These are phyloP conservation scores for Vitis vinifera DNA, from an alignment of 164 flowering plant species.

Conservation along the genomic window ASM3070453v1 NC_081811.1:28059001-28059500, in stretches of 20 bases:
- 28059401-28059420: neutral
- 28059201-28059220: slow-evolving; percentile 96
- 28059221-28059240: slow-evolving; percentile 99
- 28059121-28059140: slow-evolving; percentile 96
- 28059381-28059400: neutral
- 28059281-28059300: neutral
- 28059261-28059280: slow-evolving; percentile 4
- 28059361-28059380: neutral
- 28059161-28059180: slow-evolving; percentile 87
- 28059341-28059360: neutral
- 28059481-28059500: slow-evolving; percentile 99
- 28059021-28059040: slow-evolving; percentile 69
- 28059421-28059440: slow-evolving; percentile 68
- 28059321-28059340: neutral
- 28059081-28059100: slow-evolving; percentile 89
- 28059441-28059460: slow-evolving; percentile 98
- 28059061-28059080: slow-evolving; percentile 79
- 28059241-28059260: slow-evolving; percentile 11
- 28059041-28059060: slow-evolving; percentile 83
- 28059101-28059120: slow-evolving; percentile 94
- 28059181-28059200: slow-evolving; percentile 92
- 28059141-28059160: slow-evolving; percentile 97
- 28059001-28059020: slow-evolving; percentile 65
- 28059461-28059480: slow-evolving; percentile 89
- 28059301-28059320: neutral